Percentiles rank a stretch among this genome's conserved stretches.
Evolutionary conservation across 2,329 filamentous ascomycete genomes (phyloP).

Genomic region (Dryadomyces quercus-mongolicae): DNA sequence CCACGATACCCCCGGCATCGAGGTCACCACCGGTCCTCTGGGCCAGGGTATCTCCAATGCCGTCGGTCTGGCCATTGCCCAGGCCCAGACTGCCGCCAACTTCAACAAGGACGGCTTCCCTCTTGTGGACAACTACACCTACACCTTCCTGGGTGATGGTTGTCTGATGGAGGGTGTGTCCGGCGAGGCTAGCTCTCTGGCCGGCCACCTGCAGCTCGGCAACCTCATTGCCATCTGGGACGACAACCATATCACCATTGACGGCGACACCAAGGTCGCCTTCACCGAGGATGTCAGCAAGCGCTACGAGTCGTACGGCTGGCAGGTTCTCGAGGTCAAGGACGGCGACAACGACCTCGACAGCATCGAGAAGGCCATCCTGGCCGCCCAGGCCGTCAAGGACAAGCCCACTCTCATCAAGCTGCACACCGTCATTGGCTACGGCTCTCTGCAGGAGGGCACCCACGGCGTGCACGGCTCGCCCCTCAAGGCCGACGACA

Average conservation of each 20-base stretch:
- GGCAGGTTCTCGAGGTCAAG: slow-evolving; percentile 76
- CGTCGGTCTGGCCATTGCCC: slow-evolving; percentile 93
- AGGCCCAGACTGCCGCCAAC: slow-evolving; percentile 76
- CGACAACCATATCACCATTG: slow-evolving; percentile 94
- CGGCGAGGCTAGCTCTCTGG: slow-evolving; percentile 79
- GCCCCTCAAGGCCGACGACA: slow-evolving; percentile 88
- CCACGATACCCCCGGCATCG: slow-evolving; percentile 90
- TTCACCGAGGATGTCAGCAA: slow-evolving; percentile 96
- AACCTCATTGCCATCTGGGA: slow-evolving; percentile 97
- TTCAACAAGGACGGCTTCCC: slow-evolving; percentile 97
- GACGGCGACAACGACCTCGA: slow-evolving; percentile 84
- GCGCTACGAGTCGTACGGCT: slow-evolving; percentile 94
- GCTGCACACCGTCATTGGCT: slow-evolving; percentile 94
- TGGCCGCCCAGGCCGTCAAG: slow-evolving; percentile 73
- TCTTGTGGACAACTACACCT: slow-evolving; percentile 93
- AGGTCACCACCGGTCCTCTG: slow-evolving; percentile 96
- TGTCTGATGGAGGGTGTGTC: slow-evolving; percentile 98
- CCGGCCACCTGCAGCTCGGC: slow-evolving; percentile 92
- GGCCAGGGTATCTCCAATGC: slow-evolving; percentile 96
- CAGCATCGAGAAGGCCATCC: slow-evolving; percentile 78
- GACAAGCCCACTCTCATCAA: slow-evolving; percentile 97
- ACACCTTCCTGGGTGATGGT: slow-evolving; percentile 91
- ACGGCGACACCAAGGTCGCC: slow-evolving; percentile 88
- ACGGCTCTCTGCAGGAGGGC: slow-evolving; percentile 83
- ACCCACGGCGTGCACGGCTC: slow-evolving; percentile 94